Evolutionary conservation across 2,329 filamentous ascomycete genomes (phyloP), one percentile per base, ranked within the genome.

Genomic region (Cladosporium sp.): DNA sequence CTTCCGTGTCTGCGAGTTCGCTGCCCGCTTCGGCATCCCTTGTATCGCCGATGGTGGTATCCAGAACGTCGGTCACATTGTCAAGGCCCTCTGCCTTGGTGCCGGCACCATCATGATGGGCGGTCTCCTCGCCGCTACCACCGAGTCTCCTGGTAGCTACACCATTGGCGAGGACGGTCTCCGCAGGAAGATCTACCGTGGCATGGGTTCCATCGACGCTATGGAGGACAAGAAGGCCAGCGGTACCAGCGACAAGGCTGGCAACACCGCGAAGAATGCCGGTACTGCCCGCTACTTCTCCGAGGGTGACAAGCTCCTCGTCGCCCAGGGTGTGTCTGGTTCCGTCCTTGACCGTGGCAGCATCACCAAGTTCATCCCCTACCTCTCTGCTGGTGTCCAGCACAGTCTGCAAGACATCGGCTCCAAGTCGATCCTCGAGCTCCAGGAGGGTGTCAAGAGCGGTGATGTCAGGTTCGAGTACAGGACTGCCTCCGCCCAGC

Each of bases 211-310:
- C 80, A 99, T 99, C 77, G 95, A 97, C 75, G 95, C 95, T 72
- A 99, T 99, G 95, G 93, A 98, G 82, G 94, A 98, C 82, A 97
- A 95, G 88, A 97, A 97, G 85, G 93, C 93, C 12, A 92, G 91
- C 64, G 90, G 89, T 71, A 91, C 88, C 79, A 87, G 93, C 80
- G 81, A 83, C 73, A 88, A 89, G 78, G 83, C 84, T n/a, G 84
- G 82, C 78, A 99, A 98, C 78, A 96, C 95, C 66, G 95, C 95
- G 75, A 97, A 95, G 71, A 99, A 98, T 78, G 95, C 95, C 65
- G 95, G 95, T 76, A 98, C 96, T 69, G 95, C 95, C 53, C 90
- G 95, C 69, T 99, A 99, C 85, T 99, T 99, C 83, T 97, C 93
- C 52, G 95, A 99, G 81, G 93, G 93, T 67, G 94, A 97, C 80